These are phyloP conservation scores for Pythium volutum DNA, from an alignment of 352 stramenopile species.

Conservation along the genomic window DNA sequence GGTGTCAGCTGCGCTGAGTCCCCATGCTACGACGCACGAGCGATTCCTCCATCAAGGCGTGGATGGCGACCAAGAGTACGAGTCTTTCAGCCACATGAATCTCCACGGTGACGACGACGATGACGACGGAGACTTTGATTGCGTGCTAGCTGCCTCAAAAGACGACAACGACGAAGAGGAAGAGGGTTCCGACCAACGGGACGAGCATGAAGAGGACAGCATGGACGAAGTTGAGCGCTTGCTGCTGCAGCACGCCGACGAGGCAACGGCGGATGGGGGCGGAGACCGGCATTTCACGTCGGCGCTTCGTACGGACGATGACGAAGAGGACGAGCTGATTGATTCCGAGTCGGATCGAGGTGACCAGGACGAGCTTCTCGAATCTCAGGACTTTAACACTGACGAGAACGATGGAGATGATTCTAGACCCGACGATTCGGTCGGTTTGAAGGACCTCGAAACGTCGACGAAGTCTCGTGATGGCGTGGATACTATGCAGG, in stretches of 20 bases:
- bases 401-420: conserved; percentile 3
- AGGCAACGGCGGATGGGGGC: neutral
- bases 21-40: no score
- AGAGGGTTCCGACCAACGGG: conserved; percentile 4
- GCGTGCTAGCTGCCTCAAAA: neutral
- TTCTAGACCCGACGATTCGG: no score
- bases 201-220: conserved; percentile 12
- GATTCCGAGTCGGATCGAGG: conserved; percentile 24
- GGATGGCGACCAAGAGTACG: neutral
- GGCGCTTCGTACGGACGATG: conserved; percentile 24
- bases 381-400: neutral
- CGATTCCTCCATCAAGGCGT: neutral
- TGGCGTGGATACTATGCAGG: no score
- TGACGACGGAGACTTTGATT: conserved; percentile 6
- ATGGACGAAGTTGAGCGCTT: conserved; percentile 23
- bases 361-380: conserved; percentile 3
- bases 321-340: conserved; percentile 23
- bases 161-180: conserved; percentile 5
- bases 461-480: no score
- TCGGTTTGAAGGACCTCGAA: no score
- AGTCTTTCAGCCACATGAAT: neutral
- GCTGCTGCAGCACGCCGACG: conserved; percentile 14
- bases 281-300: conserved; percentile 9
- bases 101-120: neutral
- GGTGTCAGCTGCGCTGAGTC: neutral